Evolutionary conservation across 2,329 filamentous ascomycete species (phyloP), one percentile per base, ranked within the genome.

Genomic region (Sporothrix curviconia): DNA sequence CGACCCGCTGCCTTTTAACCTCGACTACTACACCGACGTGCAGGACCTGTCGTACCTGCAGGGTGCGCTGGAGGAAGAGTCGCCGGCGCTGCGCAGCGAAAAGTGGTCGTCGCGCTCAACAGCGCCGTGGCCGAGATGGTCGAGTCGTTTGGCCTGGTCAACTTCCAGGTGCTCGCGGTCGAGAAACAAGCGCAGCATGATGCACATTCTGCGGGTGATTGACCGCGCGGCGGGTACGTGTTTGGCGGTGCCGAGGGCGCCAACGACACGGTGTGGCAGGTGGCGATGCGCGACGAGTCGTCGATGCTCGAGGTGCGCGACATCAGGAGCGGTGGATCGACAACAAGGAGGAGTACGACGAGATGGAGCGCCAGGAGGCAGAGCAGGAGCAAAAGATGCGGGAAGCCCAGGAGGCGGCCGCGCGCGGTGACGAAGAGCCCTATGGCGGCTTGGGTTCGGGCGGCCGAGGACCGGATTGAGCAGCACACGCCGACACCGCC

Each of bases 151-250:
- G 87, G 88, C 0, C 80, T 99, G 4, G 91, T 99, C 2, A 84
- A 85, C 0, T 99, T 96, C 67, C 92, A 97, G 69, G 95, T 95
- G 0, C 76, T 99, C 30, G 92, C 94, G 0, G 91, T 99, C 1
- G 94, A 99, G 72, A 94, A n/a, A 99, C 69, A 96, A 96, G 71
- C 89, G 87, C 73, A 95, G 89, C 68, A 96, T 99, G 91, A 95
- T 95, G 83, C 86, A 89, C 64, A 77, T 99, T 4, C 76, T 99
- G 53, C 84, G 88, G 46, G 86, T 92, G 1, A 92, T 99, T 67
- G 94, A 99, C 70, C 83, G 94, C 42, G 92, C 94, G 87, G 90
- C 9, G 94, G 94, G 0, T 97, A 97, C 72, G 88, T 91, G 1
- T 96, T 99, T 74, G 92, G 92, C 0, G 82, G 87, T 5, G 88